Percentiles rank a stretch among this genome's conserved stretches.
Conservation (phyloP, 139 green algal species). For the Astrephomene gubernaculifera region DNA sequence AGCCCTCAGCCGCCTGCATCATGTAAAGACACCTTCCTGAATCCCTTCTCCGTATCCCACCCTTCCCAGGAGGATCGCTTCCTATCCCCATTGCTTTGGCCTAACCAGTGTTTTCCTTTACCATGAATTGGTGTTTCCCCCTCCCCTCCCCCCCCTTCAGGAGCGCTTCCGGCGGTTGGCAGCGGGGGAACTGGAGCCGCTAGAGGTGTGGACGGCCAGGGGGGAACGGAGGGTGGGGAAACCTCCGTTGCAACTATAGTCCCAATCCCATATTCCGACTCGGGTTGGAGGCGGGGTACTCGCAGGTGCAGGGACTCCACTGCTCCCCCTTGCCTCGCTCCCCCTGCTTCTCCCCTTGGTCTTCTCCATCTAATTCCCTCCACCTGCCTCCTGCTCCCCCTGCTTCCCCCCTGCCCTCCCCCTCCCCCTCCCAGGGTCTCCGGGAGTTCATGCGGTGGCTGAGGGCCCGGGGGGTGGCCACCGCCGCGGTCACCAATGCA, state of each 20-base stretch:
- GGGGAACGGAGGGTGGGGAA: too few relatives aligned
- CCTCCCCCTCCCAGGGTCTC: constrained; percentile 63
- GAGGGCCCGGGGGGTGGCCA: constrained; percentile 56
- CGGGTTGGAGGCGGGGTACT: too few relatives aligned
- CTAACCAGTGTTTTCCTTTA: too few relatives aligned
- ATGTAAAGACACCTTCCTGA: too few relatives aligned
- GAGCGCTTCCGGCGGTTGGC: constrained; percentile 32
- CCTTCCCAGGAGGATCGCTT: too few relatives aligned
- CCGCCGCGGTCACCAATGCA: constrained; percentile 86
- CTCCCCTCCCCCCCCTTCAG: neutral
- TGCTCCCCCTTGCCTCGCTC: neutral
- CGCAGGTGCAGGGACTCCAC: neutral
- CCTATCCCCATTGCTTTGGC: too few relatives aligned
- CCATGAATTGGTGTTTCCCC: neutral
- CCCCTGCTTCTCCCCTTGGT: neutral
- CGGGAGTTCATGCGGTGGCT: constrained; percentile 73
- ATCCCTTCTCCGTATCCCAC: too few relatives aligned
- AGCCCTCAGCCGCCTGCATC: too few relatives aligned
- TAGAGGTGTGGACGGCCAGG: neutral
- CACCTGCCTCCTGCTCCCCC: neutral
- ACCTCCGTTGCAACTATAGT: too few relatives aligned
- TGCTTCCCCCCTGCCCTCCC: constrained; percentile 39
- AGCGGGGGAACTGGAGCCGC: neutral
- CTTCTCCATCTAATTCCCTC: neutral
- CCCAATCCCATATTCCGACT: too few relatives aligned